A percentile compares a stretch with the other conserved stretches of the same genome.
These are phyloP conservation scores for Marsdenia floribunda DNA, from an alignment of 257 asterid genomes.

Conservation along the genomic window DNA sequence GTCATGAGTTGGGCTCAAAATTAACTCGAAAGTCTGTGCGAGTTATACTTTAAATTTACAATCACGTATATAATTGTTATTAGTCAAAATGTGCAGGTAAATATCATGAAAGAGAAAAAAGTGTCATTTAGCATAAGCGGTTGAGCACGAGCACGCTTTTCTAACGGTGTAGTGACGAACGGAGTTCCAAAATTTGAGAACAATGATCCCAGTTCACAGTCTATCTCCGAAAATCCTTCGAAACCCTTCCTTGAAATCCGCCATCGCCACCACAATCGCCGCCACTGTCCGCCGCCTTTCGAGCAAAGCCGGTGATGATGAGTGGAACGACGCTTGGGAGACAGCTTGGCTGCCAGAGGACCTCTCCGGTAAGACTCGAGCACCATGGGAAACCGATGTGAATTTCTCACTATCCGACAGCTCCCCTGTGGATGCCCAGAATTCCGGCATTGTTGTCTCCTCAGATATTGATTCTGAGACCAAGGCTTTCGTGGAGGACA, in stretches of 20 bases:
- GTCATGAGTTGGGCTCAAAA: no score
- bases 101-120: no score
- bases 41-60: no score
- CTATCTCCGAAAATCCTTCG: constrained; percentile 25
- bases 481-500: constrained; percentile 86
- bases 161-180: background rate
- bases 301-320: constrained; percentile 48
- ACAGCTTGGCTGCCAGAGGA: constrained; percentile 90
- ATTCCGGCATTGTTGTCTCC: constrained; percentile 24
- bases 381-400: constrained; percentile 90
- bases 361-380: constrained; percentile 51
- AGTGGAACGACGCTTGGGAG: constrained; percentile 94
- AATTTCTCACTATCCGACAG: constrained; percentile 34
- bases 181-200: background rate
- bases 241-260: constrained; percentile 28
- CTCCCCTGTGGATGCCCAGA: constrained; percentile 20
- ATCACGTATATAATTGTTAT: no score
- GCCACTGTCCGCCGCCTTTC: constrained; percentile 33
- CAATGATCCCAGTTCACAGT: constrained; percentile 39
- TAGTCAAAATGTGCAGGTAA: no score
- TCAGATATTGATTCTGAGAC: constrained; percentile 60
- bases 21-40: no score
- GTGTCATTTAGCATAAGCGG: background rate
- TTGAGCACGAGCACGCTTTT: background rate
- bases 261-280: no score